Evolutionary conservation across 1,284 basidiomycete species (phyloP), one percentile per base, ranked within the genome.

Genomic region (Apiotrichum sp.): DNA sequence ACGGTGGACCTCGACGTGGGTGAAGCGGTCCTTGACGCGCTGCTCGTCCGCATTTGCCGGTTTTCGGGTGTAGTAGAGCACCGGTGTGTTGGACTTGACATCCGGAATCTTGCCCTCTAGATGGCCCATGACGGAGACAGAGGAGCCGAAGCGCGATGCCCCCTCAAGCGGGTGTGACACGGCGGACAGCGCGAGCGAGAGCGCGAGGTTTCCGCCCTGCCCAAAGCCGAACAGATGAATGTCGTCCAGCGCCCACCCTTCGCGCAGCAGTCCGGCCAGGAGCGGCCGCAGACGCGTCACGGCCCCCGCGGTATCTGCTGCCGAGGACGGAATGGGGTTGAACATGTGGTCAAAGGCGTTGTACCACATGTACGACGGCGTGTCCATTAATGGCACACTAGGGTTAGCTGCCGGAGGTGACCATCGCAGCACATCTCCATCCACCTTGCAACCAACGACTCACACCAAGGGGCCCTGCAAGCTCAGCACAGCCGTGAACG

Each of bases 211-310:
- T 0, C 89, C 92, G 0, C 92, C 92, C 72, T 96, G 92, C 0
- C 83, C 89, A 65, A 91, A 96, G 4, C 92, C 92, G 64, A 95
- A 90, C 11, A 93, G 67, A 70, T 96, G 91, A 22, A 96, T 86
- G 16, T 81, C 78, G 5, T 81, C 63, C 0, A 80, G 64, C 0
- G 81, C 76, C 92, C 92, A 95, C 1, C 77, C 67, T 0, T 56
- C 59, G 2, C 77, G 78, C 0, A 22, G 32, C 48, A 95, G 81
- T 62, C 87, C 80, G 8, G 77, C 69, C 53, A 90, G 62, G 29
- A 87, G 76, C 9, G 72, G 76, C 2, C 74, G 69, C 29, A 93
- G 72, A 5, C 48, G 46, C 2, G 63, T 53, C 16, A 84, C 70
- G 3, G 81, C 77, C 44, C 87, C 77, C 0, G 84, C 84, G 1